phyloP scores from a whole-genome alignment of 495 filamentous ascomycete species.

The Lasiosphaeris hirsuta region DNA sequence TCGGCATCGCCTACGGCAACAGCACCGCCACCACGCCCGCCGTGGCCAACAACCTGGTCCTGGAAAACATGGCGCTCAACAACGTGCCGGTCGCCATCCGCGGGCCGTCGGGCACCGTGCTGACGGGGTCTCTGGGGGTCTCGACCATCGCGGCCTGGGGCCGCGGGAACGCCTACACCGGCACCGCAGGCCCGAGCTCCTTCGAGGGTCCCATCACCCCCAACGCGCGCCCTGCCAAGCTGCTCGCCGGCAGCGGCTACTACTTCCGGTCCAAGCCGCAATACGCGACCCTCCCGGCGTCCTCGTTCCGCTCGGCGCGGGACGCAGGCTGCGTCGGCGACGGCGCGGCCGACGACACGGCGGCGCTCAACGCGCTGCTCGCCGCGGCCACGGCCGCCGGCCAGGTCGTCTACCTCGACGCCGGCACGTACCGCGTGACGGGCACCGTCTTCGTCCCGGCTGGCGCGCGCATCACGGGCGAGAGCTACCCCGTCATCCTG shows the following conservation, averaged over 20 bases:
- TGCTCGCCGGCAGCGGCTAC: slow-evolving; percentile 38
- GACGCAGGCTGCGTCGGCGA: slow-evolving; percentile 71
- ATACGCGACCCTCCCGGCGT: slow-evolving; percentile 54
- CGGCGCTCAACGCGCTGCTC: slow-evolving; percentile 62
- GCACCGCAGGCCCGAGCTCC: slow-evolving; percentile 36
- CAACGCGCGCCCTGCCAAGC: slow-evolving; percentile 32
- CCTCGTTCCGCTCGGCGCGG: slow-evolving; percentile 66
- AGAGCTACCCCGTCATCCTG: slow-evolving; percentile 84
- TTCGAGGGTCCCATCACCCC: slow-evolving; percentile 36
- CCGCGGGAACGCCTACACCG: slow-evolving; percentile 39
- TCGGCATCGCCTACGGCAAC: slow-evolving; percentile 48
- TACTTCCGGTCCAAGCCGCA: slow-evolving; percentile 71
- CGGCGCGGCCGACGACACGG: slow-evolving; percentile 61
- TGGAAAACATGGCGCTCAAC: slow-evolving; percentile 66
- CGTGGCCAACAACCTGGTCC: slow-evolving; percentile 49
- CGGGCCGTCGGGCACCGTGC: slow-evolving; percentile 43
- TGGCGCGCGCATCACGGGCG: slow-evolving; percentile 70
- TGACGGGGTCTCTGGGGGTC: slow-evolving; percentile 54
- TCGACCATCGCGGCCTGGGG: slow-evolving; percentile 49
- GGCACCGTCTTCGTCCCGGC: slow-evolving; percentile 72
- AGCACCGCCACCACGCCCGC: slow-evolving; percentile 41
- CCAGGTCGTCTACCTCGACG: slow-evolving; percentile 80
- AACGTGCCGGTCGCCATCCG: slow-evolving; percentile 55
- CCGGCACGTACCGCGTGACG: slow-evolving; percentile 77
- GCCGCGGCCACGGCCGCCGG: slow-evolving; percentile 49